Percentiles rank a stretch among this genome's conserved stretches.
Conservation (phyloP, 2,329 filamentous ascomycete species). For the Diaporthe ampelina region DNA sequence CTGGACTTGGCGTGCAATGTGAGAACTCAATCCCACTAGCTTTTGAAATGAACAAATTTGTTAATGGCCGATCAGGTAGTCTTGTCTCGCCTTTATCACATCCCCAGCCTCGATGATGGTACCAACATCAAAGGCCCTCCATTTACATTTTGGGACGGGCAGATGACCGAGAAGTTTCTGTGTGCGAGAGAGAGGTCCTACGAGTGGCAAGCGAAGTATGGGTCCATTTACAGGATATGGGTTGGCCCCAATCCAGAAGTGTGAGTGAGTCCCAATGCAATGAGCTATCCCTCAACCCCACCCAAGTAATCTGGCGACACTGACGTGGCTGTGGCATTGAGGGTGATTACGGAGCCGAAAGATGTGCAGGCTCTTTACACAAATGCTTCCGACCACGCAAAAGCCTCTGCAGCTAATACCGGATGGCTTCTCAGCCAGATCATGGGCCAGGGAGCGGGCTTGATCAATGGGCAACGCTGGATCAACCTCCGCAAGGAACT, state of each 20-base stretch:
- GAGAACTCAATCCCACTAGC: background rate
- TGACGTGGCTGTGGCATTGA: background rate
- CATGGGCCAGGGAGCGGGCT: constrained; percentile 15
- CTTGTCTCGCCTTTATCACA: background rate
- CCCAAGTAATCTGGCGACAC: too few species aligned
- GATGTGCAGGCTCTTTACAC: constrained; percentile 8
- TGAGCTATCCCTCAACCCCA: too few species aligned
- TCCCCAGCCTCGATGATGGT: constrained; percentile 5
- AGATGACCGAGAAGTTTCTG: constrained; percentile 16
- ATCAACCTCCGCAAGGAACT: constrained; percentile 20
- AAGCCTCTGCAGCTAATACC: background rate
- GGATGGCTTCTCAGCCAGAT: constrained; percentile 13
- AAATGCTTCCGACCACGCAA: constrained; percentile 3
- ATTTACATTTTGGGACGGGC: constrained; percentile 11
- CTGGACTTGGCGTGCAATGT: constrained; percentile 1
- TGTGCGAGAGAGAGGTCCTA: constrained; percentile 1
- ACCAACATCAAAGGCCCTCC: constrained; percentile 6
- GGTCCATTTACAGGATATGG: constrained; percentile 1
- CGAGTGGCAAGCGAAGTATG: constrained; percentile 13
- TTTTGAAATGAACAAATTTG: too few species aligned
- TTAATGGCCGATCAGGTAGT: background rate
- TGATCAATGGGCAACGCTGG: constrained; percentile 22
- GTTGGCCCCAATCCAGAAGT: constrained; percentile 5
- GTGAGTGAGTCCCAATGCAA: background rate
- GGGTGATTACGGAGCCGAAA: constrained; percentile 6